phyloP scores from a whole-genome alignment of 352 stramenopile genomes.

The Globisporangium radiosum region DNA sequence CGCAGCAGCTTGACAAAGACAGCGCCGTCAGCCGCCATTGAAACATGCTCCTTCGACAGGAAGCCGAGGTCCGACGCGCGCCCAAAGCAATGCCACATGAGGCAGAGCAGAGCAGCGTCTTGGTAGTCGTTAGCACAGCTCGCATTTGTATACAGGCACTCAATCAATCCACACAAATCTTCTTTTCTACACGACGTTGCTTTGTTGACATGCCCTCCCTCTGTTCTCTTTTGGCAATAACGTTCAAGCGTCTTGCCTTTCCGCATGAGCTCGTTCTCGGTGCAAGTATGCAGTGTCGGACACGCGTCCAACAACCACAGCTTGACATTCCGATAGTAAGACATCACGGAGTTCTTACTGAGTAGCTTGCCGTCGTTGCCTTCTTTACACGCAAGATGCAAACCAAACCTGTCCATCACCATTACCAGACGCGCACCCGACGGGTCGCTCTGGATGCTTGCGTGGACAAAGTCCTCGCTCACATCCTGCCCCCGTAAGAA shows the following conservation, averaged over 20 bases:
- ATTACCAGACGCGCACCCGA: not conserved
- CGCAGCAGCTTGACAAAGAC: too few species aligned
- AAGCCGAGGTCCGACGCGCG: not conserved
- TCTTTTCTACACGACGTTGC: not conserved
- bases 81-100: not conserved
- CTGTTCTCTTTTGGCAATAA: not conserved
- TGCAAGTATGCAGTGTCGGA: not conserved
- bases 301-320: not conserved
- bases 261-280: not conserved
- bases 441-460: not conserved
- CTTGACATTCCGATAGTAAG: not conserved
- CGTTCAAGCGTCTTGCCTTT: not conserved
- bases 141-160: not conserved
- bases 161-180: not conserved
- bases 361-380: not conserved
- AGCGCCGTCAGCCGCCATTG: too few species aligned
- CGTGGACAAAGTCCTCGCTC: constrained; percentile 1
- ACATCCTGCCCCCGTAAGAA: not conserved
- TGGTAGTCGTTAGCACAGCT: not conserved
- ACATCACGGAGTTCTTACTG: not conserved
- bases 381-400: not conserved
- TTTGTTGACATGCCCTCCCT: not conserved
- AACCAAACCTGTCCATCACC: constrained; percentile 1
- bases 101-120: not conserved
- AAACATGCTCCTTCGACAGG: too few species aligned